Percentiles rank a stretch among this genome's conserved stretches.
Conservation (phyloP, 768 basidiomycete genomes). For the Erythrobasidium yunnanense region DNA sequence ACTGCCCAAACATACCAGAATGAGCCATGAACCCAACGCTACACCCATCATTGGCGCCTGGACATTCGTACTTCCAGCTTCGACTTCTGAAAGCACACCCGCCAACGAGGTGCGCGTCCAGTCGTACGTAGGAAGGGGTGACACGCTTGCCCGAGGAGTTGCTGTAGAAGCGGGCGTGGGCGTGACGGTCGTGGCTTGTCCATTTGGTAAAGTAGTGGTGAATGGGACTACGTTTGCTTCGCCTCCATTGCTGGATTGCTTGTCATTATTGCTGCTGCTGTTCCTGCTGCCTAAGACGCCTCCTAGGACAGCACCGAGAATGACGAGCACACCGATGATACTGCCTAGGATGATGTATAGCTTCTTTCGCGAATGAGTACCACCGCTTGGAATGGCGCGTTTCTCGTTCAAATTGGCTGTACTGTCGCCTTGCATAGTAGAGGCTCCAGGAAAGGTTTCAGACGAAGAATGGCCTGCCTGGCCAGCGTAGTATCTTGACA, state of each 20-base stretch:
- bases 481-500: too few relatives aligned
- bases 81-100: neutral
- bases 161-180: neutral
- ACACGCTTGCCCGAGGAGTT: conserved; percentile 4
- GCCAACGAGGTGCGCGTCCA: conserved; percentile 20
- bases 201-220: conserved; percentile 9
- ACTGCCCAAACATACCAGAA: too few relatives aligned
- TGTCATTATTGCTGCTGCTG: neutral
- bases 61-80: neutral
- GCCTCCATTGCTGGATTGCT: neutral
- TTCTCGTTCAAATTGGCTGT: conserved; percentile 11
- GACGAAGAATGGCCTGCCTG: too few relatives aligned
- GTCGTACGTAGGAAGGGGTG: conserved; percentile 22
- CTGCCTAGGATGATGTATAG: neutral
- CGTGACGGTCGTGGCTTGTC: neutral
- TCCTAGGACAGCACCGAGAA: conserved; percentile 17
- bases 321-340: neutral
- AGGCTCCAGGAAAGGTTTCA: too few relatives aligned
- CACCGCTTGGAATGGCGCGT: neutral
- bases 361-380: neutral
- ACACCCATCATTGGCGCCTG: conserved; percentile 8
- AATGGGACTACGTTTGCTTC: neutral
- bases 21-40: conserved; percentile 24
- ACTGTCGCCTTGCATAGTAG: neutral
- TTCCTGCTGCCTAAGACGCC: conserved; percentile 6